Conservation (phyloP, 257 asterid species). For the Coffea canephora region DNA sequence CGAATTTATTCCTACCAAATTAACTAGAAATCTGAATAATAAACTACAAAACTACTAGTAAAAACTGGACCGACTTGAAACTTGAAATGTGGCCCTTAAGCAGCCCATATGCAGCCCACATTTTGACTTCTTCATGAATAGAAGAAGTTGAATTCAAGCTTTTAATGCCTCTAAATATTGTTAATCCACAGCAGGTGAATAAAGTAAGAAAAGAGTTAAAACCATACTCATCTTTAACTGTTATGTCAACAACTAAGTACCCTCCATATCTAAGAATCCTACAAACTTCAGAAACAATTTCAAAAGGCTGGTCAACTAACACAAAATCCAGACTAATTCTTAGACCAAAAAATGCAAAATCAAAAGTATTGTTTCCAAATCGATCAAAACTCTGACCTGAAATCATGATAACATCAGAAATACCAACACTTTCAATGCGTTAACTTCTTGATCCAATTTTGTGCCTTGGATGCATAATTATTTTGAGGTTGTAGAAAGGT, state of each 20-base stretch:
- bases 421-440: slow-evolving; percentile 10
- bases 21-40: no score
- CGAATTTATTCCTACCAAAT: no score
- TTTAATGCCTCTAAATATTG: neutral
- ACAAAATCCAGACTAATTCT: neutral
- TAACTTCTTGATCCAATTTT: slow-evolving; percentile 3
- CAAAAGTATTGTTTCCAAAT: slow-evolving; percentile 3
- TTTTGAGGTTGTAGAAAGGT: slow-evolving; percentile 8
- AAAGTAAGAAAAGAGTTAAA: slow-evolving; percentile 16
- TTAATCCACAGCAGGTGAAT: slow-evolving; percentile 13
- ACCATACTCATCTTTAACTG: slow-evolving; percentile 11
- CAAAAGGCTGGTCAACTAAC: slow-evolving; percentile 5
- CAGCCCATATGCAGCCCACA: no score
- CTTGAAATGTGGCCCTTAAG: no score
- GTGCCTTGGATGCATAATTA: slow-evolving; percentile 5
- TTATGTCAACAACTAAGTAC: slow-evolving; percentile 8
- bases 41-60: no score
- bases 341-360: slow-evolving; percentile 15
- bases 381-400: neutral
- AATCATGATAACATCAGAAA: slow-evolving; percentile 6
- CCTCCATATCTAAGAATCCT: slow-evolving; percentile 18
- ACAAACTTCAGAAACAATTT: slow-evolving; percentile 12
- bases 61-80: no score
- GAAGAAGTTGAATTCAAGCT: slow-evolving; percentile 4
- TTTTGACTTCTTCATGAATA: neutral